Percentiles rank a stretch among this genome's conserved stretches.
These are phyloP conservation scores for Cordyceps militaris DNA, from an alignment of 2,329 filamentous ascomycete species.

Conservation along the genomic window DNA sequence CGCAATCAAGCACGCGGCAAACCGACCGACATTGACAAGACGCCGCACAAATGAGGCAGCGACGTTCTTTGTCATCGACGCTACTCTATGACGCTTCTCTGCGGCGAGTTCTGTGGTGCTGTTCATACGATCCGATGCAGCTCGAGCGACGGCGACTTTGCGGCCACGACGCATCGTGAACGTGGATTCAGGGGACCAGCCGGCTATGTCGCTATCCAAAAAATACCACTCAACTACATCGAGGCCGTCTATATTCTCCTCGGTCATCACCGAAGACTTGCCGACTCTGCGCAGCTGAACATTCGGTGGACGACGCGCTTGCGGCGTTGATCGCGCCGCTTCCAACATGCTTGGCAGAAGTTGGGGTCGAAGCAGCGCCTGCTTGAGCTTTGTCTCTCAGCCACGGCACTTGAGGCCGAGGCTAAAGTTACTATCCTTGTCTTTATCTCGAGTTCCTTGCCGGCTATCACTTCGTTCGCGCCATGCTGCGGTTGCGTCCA, in stretches of 20 bases:
- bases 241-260: constrained; percentile 8
- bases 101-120: no score
- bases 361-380: constrained; percentile 16
- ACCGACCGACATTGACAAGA: constrained; percentile 31
- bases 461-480: background rate
- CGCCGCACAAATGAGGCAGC: constrained; percentile 20
- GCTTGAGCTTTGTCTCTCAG: constrained; percentile 24
- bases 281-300: constrained; percentile 16
- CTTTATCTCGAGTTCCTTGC: constrained; percentile 5
- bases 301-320: constrained; percentile 15
- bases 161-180: background rate
- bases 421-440: constrained; percentile 8
- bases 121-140: background rate
- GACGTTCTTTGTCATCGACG: background rate
- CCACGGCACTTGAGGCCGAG: constrained; percentile 37
- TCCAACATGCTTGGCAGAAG: constrained; percentile 17
- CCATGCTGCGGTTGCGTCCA: background rate
- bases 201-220: background rate
- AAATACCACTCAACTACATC: background rate
- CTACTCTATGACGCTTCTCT: background rate
- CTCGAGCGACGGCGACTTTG: background rate
- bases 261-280: background rate
- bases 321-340: constrained; percentile 14
- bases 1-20: constrained; percentile 42
- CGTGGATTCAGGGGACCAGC: background rate